A percentile compares a stretch with the other conserved stretches of the same genome.
Evolutionary conservation across 768 basidiomycete genomes (phyloP).

Genomic region (Serendipita vermifera): DNA sequence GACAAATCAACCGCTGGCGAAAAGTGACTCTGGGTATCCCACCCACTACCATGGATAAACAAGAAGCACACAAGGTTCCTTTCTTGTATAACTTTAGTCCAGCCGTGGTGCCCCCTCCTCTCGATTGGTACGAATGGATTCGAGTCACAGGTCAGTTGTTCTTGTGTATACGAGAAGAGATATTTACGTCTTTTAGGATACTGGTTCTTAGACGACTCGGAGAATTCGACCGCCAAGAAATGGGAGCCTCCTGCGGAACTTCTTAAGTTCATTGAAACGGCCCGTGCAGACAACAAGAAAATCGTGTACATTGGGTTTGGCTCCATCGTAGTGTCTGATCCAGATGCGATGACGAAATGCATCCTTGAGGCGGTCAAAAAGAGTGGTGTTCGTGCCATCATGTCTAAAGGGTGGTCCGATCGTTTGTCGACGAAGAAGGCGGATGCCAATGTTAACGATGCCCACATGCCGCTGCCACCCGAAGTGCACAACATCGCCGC

Average conservation of each 20-base stretch:
- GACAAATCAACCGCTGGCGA: slow-evolving; percentile 92
- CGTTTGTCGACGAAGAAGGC: slow-evolving; percentile 56
- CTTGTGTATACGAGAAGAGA: background rate
- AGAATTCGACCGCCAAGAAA: slow-evolving; percentile 64
- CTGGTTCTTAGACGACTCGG: slow-evolving; percentile 92
- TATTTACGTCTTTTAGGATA: slow-evolving; percentile 41
- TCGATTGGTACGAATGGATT: slow-evolving; percentile 99
- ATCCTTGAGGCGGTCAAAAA: slow-evolving; percentile 78
- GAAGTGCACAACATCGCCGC: slow-evolving; percentile 77
- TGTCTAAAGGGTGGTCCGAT: slow-evolving; percentile 98
- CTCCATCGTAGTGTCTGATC: slow-evolving; percentile 93
- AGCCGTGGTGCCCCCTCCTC: slow-evolving; percentile 73
- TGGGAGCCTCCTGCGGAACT: slow-evolving; percentile 80
- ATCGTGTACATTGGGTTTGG: slow-evolving; percentile 97
- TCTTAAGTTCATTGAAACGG: slow-evolving; percentile 67
- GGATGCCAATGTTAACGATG: slow-evolving; percentile 29
- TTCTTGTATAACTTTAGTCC: slow-evolving; percentile 98
- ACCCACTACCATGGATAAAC: slow-evolving; percentile 79
- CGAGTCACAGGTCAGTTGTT: slow-evolving; percentile 58
- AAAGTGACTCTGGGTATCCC: slow-evolving; percentile 59
- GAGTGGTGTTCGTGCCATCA: slow-evolving; percentile 80
- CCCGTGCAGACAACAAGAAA: slow-evolving; percentile 65
- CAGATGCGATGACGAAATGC: slow-evolving; percentile 78
- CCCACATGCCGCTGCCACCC: slow-evolving; percentile 56
- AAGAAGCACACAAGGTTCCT: slow-evolving; percentile 95